Base-by-base conservation (phyloP, 1,284 basidiomycete species). In the Polyporus tsugae region DNA sequence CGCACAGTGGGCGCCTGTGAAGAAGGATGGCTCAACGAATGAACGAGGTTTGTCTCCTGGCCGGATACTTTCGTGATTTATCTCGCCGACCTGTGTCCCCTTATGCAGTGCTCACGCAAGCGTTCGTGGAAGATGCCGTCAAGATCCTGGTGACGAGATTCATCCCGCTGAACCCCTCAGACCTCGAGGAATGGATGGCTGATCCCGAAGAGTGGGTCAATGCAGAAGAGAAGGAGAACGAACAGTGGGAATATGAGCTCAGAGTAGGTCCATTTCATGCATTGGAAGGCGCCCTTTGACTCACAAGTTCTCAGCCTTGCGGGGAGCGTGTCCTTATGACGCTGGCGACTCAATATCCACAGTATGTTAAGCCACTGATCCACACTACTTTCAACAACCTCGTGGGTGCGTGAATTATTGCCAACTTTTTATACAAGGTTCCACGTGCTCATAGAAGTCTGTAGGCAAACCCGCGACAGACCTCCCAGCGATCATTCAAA, bases 131-230 rank as follows among this genome's bases (percentile, higher is more conserved):
- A 71, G 88, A 90, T 60, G 93, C 95, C 0, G 91, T 96, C 38
- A 86, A 87, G 70, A 82, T 95, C 17, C 86, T 97, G 6, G 86
- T 97, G 33, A 91, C 91, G 42, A 88, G 92, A 33, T 93, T 96
- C 75, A 91, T 97, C 76, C 94, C 94, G 4, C 83, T 97, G 41
- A 93, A 92, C 65, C 86, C 91, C 0, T 81, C 85, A 5, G 95
- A 97, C 78, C 84, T 97, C 5, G 89, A 95, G 71, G 85, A 83
- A 3, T 94, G 95, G 90, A 86, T 91, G 81, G 85, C 86, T 35
- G 94, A 96, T 79, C 94, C 95, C 0, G 95, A 97, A 80, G 94
- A 96, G 75, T 97, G 95, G 94, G 87, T 95, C 5, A 92, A 95
- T 68, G 78, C 87, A 2, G 94, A 96, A 80, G 92, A 94, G 70